A percentile compares a stretch with the other conserved stretches of the same genome.
Evolutionary conservation across 257 asterid species (phyloP).

Genomic region (Solanum bulbocastanum): DNA sequence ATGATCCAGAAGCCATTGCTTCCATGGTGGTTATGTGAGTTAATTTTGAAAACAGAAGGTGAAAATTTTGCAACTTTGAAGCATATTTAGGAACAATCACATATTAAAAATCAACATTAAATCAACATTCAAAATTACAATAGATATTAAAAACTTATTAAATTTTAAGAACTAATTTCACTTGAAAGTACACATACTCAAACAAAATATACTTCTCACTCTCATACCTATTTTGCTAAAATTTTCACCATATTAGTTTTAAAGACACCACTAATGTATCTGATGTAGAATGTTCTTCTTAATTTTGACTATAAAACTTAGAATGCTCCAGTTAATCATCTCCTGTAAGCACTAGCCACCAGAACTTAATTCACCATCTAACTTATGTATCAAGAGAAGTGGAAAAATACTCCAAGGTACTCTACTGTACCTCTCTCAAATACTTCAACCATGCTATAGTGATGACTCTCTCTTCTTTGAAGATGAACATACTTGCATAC

Average conservation of each 20-base stretch:
- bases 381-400: neutral
- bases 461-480: neutral
- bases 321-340: neutral
- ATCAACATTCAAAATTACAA: neutral
- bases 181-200: neutral
- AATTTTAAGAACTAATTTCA: neutral
- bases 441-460: neutral
- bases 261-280: neutral
- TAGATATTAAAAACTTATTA: neutral
- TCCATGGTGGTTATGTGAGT: conserved; percentile 62
- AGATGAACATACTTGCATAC: neutral
- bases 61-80: neutral
- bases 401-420: neutral
- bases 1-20: conserved; percentile 65
- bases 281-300: neutral
- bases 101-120: neutral
- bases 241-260: neutral
- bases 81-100: neutral
- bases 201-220: neutral
- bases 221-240: neutral
- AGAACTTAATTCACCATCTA: neutral
- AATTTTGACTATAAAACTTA: neutral
- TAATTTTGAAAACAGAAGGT: neutral
- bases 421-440: neutral
- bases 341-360: neutral